These are phyloP conservation scores for Andrographis paniculata DNA, from an alignment of 305 asterid genomes.

Conservation along the genomic window DNA sequence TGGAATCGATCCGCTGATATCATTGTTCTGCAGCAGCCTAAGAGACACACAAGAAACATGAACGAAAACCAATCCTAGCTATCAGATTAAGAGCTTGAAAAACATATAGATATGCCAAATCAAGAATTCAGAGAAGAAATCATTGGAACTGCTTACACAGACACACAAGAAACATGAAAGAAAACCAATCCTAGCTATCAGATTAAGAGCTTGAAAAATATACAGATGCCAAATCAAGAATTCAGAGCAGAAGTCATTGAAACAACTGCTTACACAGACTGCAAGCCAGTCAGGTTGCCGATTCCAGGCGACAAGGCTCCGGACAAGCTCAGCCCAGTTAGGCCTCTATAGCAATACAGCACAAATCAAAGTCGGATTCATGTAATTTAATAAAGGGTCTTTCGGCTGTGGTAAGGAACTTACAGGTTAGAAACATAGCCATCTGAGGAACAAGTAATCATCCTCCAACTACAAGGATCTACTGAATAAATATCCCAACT, in stretches of 20 bases:
- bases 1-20: slow-evolving; percentile 64
- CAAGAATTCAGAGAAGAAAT: too few species aligned
- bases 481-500: slow-evolving; percentile 92
- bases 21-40: slow-evolving; percentile 94
- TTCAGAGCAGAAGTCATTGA: too few species aligned
- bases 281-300: slow-evolving; percentile 76
- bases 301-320: slow-evolving; percentile 81
- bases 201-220: background rate
- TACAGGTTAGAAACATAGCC: slow-evolving; percentile 84
- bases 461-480: slow-evolving; percentile 99
- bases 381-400: too few species aligned
- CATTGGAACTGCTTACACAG: too few species aligned
- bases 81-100: background rate
- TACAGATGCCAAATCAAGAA: background rate
- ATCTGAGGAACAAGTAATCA: slow-evolving; percentile 76
- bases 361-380: background rate
- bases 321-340: slow-evolving; percentile 75
- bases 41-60: background rate
- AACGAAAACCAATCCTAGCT: background rate
- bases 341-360: slow-evolving; percentile 34
- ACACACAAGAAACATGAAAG: background rate
- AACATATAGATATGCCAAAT: background rate
- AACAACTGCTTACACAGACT: slow-evolving; percentile 59
- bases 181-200: background rate
- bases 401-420: slow-evolving; percentile 25